Evolutionary conservation across 2,329 filamentous ascomycete genomes (phyloP).

Genomic region (Cyclaneusma minus): DNA sequence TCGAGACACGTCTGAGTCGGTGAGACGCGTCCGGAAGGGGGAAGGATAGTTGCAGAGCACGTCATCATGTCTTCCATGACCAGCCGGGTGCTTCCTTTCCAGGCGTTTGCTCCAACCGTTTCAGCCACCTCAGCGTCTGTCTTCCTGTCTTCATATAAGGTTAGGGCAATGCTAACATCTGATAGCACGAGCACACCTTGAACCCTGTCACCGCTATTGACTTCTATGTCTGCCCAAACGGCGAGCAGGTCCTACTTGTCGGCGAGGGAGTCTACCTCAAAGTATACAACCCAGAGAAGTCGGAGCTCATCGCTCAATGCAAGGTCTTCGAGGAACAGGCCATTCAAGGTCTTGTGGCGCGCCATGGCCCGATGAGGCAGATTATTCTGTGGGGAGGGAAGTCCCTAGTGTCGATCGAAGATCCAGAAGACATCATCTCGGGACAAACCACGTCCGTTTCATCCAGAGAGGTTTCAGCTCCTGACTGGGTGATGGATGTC

Average conservation of each 20-base stretch:
- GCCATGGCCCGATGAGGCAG: slow-evolving; percentile 11
- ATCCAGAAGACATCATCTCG: slow-evolving; percentile 7
- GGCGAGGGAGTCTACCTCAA: slow-evolving; percentile 44
- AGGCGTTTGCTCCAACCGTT: too few species aligned
- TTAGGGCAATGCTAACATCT: slow-evolving; percentile 3
- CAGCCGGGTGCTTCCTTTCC: too few species aligned
- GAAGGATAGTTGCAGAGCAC: too few species aligned
- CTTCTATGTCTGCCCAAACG: slow-evolving; percentile 25
- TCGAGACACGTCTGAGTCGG: too few species aligned
- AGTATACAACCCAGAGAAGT: slow-evolving; percentile 28
- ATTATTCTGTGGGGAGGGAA: slow-evolving; percentile 58
- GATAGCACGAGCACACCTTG: slow-evolving; percentile 16
- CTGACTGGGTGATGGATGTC: slow-evolving; percentile 69
- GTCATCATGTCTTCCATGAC: too few species aligned
- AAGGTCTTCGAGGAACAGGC: slow-evolving; percentile 50
- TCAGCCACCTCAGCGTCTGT: too few species aligned
- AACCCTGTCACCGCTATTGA: slow-evolving; percentile 43
- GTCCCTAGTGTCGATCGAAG: slow-evolving; percentile 22
- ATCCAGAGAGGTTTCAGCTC: slow-evolving; percentile 27
- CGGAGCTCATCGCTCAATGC: slow-evolving; percentile 24
- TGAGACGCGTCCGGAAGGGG: too few species aligned
- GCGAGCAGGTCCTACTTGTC: slow-evolving; percentile 31
- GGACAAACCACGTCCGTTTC: slow-evolving; percentile 6
- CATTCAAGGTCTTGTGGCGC: slow-evolving; percentile 42
- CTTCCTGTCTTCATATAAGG: too few species aligned